Percentiles rank a stretch among this genome's conserved stretches.
These are phyloP conservation scores for Ramularia endophylla DNA, from an alignment of 2,329 filamentous ascomycete species.

Conservation along the genomic window DNA sequence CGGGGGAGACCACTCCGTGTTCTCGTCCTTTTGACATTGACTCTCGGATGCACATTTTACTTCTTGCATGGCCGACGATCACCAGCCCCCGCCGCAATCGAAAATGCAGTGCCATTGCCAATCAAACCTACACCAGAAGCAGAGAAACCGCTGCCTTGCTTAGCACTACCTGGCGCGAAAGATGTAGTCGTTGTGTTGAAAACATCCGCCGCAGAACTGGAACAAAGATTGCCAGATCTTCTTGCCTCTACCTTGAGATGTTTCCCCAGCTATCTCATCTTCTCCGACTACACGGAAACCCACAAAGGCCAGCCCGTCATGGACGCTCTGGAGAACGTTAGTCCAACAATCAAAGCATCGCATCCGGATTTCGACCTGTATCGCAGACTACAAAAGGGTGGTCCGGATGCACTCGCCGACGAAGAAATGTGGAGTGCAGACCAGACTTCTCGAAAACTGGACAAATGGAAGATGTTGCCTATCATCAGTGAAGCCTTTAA, in stretches of 20 bases:
- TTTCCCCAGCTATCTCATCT: conserved; percentile 31
- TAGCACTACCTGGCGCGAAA: conserved; percentile 30
- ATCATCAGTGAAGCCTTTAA: conserved; percentile 34
- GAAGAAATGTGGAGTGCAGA: conserved; percentile 24
- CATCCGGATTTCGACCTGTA: conserved; percentile 27
- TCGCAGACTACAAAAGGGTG: conserved; percentile 18
- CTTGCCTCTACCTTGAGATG: conserved; percentile 32
- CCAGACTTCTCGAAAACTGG: conserved; percentile 30
- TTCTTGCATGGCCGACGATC: too few relatives aligned
- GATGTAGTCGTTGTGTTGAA: conserved; percentile 50
- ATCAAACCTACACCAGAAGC: too few relatives aligned
- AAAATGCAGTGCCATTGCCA: too few relatives aligned
- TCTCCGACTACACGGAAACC: conserved; percentile 34
- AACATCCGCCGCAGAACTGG: conserved; percentile 30
- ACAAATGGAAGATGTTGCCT: conserved; percentile 49
- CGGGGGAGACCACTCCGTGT: too few relatives aligned
- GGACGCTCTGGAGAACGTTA: conserved; percentile 22
- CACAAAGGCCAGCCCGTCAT: conserved; percentile 31
- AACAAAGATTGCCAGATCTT: conserved; percentile 26
- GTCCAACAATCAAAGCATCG: conserved; percentile 8
- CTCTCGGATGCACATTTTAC: too few relatives aligned
- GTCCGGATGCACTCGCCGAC: conserved; percentile 28
- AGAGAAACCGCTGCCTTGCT: conserved; percentile 14
- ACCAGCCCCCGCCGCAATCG: too few relatives aligned
- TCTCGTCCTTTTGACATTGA: too few relatives aligned